Base-by-base conservation (phyloP, 805 yeast genomes). In the Phaffomyces opuntiae region DNA sequence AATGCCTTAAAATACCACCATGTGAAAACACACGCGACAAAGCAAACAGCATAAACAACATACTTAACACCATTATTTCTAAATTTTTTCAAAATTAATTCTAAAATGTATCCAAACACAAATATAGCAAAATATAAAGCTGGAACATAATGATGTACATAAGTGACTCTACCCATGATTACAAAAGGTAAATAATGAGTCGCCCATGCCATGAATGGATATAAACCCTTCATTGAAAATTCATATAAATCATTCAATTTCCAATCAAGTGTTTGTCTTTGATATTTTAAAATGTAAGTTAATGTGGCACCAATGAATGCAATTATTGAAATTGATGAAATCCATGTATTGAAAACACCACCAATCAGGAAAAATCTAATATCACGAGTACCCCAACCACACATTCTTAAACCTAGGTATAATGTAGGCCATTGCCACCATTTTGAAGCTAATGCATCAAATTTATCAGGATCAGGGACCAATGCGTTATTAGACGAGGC, bases 71-170 rank as follows among this genome's bases (percentile, higher is more conserved):
- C 57, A 17, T 52, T 38, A 13, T 13, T 11, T 14, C 47, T 51
- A 43, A 55, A 46, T 45, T 58, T 41, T 31, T 59, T 52, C 19
- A 64, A 41, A 25, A 40, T 37, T 46, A 60, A 38, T 42, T 62
- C 66, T 36, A 66, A 47, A 32, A 59, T 48, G 56, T 60, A 59
- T 25, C 66, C 69, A 58, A 68, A 62, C 14, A 87, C 82, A 52
- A 90, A 69, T 71, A 89, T 83, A 42, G 98, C 98, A 70, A 91
- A 91, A 68, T 86, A 91, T 52, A 90, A 74, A 1, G 98, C 96
- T 13, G 99, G 99, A 54, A 89, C 78, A 66, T 91, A 91, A 65
- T 91, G 99, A 67, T 91, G 99, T 32, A 91, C 93, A 63, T 93
- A 91, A 2, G 96, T 89, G 47, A 93, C 97, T 72, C 99, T 85